phyloP scores from a whole-genome alignment of 495 filamentous ascomycete genomes.

The Recurvomyces mirabilis region DNA sequence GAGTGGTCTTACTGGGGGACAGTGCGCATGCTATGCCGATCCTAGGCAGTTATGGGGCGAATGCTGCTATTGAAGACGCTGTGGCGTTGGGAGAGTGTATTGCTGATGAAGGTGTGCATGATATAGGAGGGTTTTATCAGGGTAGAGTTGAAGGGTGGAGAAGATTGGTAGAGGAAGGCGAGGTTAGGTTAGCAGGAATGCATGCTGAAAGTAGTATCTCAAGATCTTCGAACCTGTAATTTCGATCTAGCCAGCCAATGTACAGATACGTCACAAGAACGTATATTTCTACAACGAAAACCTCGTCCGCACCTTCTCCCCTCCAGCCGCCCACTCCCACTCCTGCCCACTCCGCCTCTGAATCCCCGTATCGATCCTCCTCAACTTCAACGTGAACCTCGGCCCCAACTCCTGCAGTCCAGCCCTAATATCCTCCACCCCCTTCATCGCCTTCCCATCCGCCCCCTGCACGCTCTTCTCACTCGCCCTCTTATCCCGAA shows the following conservation, averaged over 20 bases:
- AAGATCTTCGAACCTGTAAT: too few species aligned
- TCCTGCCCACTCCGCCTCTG: conserved; percentile 70
- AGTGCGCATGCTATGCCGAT: conserved; percentile 33
- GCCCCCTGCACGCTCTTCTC: conserved; percentile 79
- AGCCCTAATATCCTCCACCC: conserved; percentile 68
- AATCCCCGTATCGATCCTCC: conserved; percentile 83
- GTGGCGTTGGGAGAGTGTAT: conserved; percentile 31
- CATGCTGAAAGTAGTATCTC: too few species aligned
- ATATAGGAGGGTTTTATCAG: conserved; percentile 22
- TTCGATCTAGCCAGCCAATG: not conserved
- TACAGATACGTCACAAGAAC: not conserved
- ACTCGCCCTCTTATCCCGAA: conserved; percentile 69
- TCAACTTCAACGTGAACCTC: conserved; percentile 73
- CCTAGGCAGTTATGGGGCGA: conserved; percentile 34
- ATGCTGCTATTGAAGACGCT: conserved; percentile 32
- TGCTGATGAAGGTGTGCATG: conserved; percentile 10
- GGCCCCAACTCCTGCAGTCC: conserved; percentile 82
- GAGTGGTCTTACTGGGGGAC: conserved; percentile 32
- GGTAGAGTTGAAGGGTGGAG: conserved; percentile 24
- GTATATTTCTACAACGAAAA: conserved; percentile 59
- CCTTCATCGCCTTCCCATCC: conserved; percentile 78
- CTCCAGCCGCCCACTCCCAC: conserved; percentile 88
- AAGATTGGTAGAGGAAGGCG: conserved; percentile 22
- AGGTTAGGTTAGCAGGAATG: conserved; percentile 18
- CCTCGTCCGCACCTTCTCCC: conserved; percentile 86